These are phyloP conservation scores for Beauveria pseudobassiana DNA, from an alignment of 2,329 filamentous ascomycete species.

Conservation along the genomic window DNA sequence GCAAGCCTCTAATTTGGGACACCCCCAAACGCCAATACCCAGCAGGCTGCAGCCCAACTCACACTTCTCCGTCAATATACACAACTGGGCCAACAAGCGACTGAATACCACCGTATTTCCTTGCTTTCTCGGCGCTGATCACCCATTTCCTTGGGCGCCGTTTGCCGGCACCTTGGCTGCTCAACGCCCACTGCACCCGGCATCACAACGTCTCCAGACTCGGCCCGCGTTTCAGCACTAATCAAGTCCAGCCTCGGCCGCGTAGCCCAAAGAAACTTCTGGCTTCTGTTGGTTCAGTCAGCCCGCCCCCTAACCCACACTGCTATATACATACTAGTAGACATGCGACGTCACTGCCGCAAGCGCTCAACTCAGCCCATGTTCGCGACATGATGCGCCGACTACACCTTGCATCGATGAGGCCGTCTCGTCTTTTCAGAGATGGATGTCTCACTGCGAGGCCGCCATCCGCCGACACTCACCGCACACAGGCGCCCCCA, in stretches of 20 bases:
- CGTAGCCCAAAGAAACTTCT: background rate
- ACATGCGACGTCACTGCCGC: background rate
- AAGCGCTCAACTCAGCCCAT: background rate
- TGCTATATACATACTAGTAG: no score
- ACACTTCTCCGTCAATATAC: background rate
- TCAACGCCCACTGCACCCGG: background rate
- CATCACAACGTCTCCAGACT: background rate
- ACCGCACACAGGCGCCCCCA: background rate
- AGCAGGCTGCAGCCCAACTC: background rate
- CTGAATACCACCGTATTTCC: background rate
- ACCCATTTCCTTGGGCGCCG: background rate
- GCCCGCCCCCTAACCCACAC: background rate
- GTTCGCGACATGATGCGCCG: background rate
- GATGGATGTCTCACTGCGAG: background rate
- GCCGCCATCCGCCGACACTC: background rate
- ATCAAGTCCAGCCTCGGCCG: background rate
- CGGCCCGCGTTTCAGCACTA: background rate
- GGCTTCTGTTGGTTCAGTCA: background rate
- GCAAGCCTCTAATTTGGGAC: constrained; percentile 4
- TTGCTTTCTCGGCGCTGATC: background rate
- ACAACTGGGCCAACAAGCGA: background rate
- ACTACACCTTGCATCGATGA: background rate
- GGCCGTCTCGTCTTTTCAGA: background rate
- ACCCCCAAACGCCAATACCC: background rate
- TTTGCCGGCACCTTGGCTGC: background rate